Percentiles rank a stretch among this genome's conserved stretches.
Conservation (phyloP, 495 filamentous ascomycete genomes). For the Sphaerosporella brunnea region DNA sequence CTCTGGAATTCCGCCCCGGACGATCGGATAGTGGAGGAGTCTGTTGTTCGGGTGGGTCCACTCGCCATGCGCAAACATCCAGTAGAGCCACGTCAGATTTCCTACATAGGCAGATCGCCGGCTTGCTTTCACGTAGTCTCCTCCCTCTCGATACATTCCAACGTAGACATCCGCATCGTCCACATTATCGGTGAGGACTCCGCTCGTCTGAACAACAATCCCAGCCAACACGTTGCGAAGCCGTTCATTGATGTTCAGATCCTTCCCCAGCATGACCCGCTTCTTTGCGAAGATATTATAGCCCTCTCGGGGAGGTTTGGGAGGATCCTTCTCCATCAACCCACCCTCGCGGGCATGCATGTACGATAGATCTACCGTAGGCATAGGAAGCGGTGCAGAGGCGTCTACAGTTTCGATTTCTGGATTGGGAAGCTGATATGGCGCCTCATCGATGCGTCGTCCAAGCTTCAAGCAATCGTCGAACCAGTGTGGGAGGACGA, state of each 20-base stretch:
- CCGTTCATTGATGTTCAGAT: conserved; percentile 50
- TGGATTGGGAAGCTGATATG: conserved; percentile 76
- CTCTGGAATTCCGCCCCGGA: conserved; percentile 53
- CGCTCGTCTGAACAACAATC: conserved; percentile 51
- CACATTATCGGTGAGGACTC: conserved; percentile 46
- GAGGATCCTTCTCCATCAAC: conserved; percentile 16
- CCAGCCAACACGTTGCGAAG: conserved; percentile 48
- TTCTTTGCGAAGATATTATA: conserved; percentile 49
- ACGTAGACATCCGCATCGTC: conserved; percentile 62
- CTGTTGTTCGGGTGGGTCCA: conserved; percentile 70
- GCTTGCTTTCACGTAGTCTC: conserved; percentile 59
- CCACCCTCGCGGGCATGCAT: conserved; percentile 21
- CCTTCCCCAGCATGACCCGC: conserved; percentile 48
- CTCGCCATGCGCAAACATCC: conserved; percentile 68
- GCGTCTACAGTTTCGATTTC: conserved; percentile 36
- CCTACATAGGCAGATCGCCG: conserved; percentile 63
- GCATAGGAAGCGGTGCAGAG: conserved; percentile 12
- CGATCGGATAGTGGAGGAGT: conserved; percentile 77
- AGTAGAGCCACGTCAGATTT: conserved; percentile 83
- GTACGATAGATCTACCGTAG: conserved; percentile 18
- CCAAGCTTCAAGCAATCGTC: conserved; percentile 90
- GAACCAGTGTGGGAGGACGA: conserved; percentile 97
- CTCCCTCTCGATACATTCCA: conserved; percentile 69
- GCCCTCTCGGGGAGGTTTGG: conserved; percentile 12
- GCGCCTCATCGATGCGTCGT: conserved; percentile 65